Conservation (phyloP, 345 rosid species). For the Rhizophora apiculata region DNA sequence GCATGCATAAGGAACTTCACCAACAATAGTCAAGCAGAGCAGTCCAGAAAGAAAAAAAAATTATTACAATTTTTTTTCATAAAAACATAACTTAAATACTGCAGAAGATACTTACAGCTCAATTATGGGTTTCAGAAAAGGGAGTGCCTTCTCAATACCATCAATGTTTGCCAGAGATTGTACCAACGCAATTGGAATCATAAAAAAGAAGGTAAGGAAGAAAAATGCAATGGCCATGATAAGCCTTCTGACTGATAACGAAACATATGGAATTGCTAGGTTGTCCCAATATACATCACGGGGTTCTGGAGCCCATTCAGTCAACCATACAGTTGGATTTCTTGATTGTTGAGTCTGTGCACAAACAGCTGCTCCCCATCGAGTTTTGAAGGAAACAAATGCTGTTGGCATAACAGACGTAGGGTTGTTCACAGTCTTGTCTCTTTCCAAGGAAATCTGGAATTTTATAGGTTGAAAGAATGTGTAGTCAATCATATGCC, state of each 20-base stretch:
- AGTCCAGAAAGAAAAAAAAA: background rate
- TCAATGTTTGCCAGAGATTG: slow-evolving; percentile 93
- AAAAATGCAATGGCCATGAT: slow-evolving; percentile 62
- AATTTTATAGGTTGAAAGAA: slow-evolving; percentile 4
- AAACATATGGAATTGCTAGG: slow-evolving; percentile 84
- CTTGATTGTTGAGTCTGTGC: slow-evolving; percentile 90
- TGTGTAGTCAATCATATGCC: background rate
- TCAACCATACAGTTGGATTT: slow-evolving; percentile 84
- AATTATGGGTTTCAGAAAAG: slow-evolving; percentile 70
- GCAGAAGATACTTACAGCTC: slow-evolving; percentile 55
- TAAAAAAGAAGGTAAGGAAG: slow-evolving; percentile 93
- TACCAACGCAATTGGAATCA: slow-evolving; percentile 88
- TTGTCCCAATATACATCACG: slow-evolving; percentile 86
- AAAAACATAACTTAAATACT: background rate
- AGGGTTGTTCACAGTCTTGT: slow-evolving; percentile 40
- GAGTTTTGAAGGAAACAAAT: slow-evolving; percentile 81
- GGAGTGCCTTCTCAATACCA: slow-evolving; percentile 79
- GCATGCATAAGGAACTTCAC: background rate
- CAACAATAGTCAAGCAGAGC: background rate
- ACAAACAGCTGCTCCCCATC: slow-evolving; percentile 94
- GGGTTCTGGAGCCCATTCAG: slow-evolving; percentile 97
- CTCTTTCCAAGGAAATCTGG: slow-evolving; percentile 71
- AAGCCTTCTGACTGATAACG: slow-evolving; percentile 69
- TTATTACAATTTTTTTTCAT: background rate
- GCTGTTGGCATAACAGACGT: slow-evolving; percentile 69